phyloP scores from a whole-genome alignment of 2,329 filamentous ascomycete genomes.

The Neonectria punicea region DNA sequence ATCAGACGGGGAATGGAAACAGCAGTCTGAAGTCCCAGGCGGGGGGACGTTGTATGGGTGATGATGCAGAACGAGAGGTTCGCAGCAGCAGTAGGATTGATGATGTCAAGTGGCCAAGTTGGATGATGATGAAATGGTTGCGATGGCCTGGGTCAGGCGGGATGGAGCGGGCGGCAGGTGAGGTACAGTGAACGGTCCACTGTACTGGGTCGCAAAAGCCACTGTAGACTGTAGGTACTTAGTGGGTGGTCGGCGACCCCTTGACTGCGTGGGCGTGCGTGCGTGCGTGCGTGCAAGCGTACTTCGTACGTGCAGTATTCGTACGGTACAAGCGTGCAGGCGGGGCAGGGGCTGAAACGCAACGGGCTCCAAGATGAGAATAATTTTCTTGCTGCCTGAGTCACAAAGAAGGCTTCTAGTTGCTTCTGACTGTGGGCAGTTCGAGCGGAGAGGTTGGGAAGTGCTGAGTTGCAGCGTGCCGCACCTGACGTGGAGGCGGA shows the following conservation, averaged over 20 bases:
- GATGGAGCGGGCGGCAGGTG: conserved; percentile 23
- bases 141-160: conserved; percentile 34
- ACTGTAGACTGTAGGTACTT: conserved; percentile 1
- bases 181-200: conserved; percentile 19
- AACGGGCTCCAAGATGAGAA: conserved; percentile 10
- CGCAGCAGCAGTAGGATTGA: conserved; percentile 21
- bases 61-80: background rate
- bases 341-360: conserved; percentile 7
- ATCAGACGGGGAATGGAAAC: conserved; percentile 22
- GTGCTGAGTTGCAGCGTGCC: background rate
- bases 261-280: background rate
- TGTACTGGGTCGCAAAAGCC: conserved; percentile 13
- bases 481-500: conserved; percentile 28
- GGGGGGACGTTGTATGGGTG: background rate
- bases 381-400: conserved; percentile 49
- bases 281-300: background rate
- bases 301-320: too few species aligned
- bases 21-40: background rate
- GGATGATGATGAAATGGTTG: conserved; percentile 43
- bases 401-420: conserved; percentile 47
- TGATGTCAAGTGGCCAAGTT: conserved; percentile 32
- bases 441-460: background rate
- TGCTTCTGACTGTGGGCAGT: conserved; percentile 34
- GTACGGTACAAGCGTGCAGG: background rate
- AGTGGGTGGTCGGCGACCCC: background rate